Evolutionary conservation across 78 protist species (phyloP), one percentile per base, ranked within the genome.

Genomic region (Cavenderia fasciculata): DNA sequence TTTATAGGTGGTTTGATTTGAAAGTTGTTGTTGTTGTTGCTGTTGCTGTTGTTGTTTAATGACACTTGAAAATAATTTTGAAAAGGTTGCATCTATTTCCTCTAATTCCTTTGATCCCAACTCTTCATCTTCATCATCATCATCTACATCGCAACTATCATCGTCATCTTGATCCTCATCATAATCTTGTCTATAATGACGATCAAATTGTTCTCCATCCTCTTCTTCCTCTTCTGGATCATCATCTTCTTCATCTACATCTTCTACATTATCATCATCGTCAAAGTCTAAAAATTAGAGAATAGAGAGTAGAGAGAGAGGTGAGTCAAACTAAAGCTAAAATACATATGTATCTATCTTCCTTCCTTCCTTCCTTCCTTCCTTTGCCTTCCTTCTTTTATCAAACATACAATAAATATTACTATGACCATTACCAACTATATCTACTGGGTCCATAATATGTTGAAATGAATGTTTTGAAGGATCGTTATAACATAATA

Each of bases 11-110:
- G 12, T n/a, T 38, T 43, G 38, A 5, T 34, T n/a, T n/a, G n/a
- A n/a, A n/a, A n/a, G n/a, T n/a, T n/a, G n/a, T n/a, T n/a, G n/a
- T n/a, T n/a, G n/a, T n/a, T n/a, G n/a, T n/a, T n/a, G n/a, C n/a
- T n/a, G n/a, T n/a, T n/a, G n/a, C n/a, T n/a, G n/a, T n/a, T n/a
- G n/a, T n/a, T n/a, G n/a, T n/a, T n/a, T n/a, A n/a, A n/a, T 40
- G 63, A 57, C 41, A 40, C 19, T 63, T 16, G 33, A 47, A n/a
- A 63, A 63, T n/a, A 63, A n/a, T 63, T 63, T 63, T 4, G 51
- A 38, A n/a, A 63, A 8, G 7, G 72, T 40, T 34, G 72, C 72
- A 63, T 63, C 72, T 43, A 63, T 63, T 40, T 63, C 72, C 25
- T 63, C 72, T 16, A 63, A n/a, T 12, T 63, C 43, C 12, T 43